phyloP scores from a whole-genome alignment of 768 basidiomycete genomes.

The Mycena vitilis region DNA sequence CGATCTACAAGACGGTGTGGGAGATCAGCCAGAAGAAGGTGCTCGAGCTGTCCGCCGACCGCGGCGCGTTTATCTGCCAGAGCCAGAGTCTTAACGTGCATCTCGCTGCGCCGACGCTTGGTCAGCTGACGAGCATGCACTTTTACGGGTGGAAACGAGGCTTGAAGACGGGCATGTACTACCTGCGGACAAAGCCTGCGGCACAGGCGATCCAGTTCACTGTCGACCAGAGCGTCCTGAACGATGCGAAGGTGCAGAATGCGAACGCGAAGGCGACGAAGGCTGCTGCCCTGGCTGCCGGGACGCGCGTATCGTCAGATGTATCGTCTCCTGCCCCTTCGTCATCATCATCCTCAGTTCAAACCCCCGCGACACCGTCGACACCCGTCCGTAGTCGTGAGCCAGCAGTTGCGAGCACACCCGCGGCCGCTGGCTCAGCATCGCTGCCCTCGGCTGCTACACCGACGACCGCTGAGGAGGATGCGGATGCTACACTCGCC shows the following conservation, averaged over 20 bases:
- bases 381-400: slow-evolving; percentile 22
- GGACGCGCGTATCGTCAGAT: slow-evolving; percentile 40
- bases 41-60: slow-evolving; percentile 85
- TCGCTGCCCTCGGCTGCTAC: slow-evolving; percentile 5
- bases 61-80: slow-evolving; percentile 88
- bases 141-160: slow-evolving; percentile 91
- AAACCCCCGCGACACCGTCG: slow-evolving; percentile 32
- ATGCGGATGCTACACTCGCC: slow-evolving; percentile 58
- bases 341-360: slow-evolving; percentile 38
- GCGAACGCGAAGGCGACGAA: slow-evolving; percentile 42
- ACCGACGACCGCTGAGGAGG: slow-evolving; percentile 41
- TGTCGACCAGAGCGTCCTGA: slow-evolving; percentile 77
- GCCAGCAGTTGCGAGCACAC: slow-evolving; percentile 13
- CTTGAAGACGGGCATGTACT: slow-evolving; percentile 88
- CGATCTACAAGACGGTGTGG: slow-evolving; percentile 92
- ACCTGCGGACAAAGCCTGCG: slow-evolving; percentile 82
- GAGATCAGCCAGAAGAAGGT: slow-evolving; percentile 88
- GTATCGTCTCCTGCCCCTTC: slow-evolving; percentile 45
- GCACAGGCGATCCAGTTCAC: slow-evolving; percentile 84
- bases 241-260: slow-evolving; percentile 66
- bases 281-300: slow-evolving; percentile 14
- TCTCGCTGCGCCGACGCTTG: slow-evolving; percentile 74
- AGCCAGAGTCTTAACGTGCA: slow-evolving; percentile 84
- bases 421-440: neutral
- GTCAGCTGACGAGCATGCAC: slow-evolving; percentile 83